phyloP scores from a whole-genome alignment of 2,329 filamentous ascomycete genomes.

The Fusarium papillatum region DNA sequence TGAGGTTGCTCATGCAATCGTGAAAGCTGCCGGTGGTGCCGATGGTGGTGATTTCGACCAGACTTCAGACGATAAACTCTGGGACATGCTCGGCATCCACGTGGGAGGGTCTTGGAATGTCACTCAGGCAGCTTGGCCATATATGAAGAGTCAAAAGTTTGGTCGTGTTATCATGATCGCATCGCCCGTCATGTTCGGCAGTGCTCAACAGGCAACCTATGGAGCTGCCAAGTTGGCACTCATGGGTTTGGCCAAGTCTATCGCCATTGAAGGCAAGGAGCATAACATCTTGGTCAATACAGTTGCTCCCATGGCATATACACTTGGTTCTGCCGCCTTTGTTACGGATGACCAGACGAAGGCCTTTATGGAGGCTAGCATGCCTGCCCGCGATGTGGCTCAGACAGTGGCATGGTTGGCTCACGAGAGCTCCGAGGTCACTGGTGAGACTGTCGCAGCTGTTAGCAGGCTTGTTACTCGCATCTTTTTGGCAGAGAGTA shows the following conservation, averaged over 20 bases:
- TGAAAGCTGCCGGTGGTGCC: not conserved
- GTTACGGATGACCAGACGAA: not conserved
- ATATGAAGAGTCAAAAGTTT: constrained; percentile 11
- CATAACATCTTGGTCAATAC: constrained; percentile 13
- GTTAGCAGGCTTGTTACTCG: not conserved
- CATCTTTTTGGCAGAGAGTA: not conserved
- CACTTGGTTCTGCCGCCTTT: not conserved
- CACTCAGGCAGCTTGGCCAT: constrained; percentile 6
- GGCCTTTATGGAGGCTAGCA: not conserved
- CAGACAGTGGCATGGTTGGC: not conserved
- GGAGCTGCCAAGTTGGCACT: constrained; percentile 6
- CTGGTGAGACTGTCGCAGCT: not conserved
- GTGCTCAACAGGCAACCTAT: constrained; percentile 6
- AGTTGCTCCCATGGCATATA: not conserved
- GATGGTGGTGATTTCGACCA: not conserved
- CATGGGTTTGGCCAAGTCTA: not conserved
- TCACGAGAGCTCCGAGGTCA: not conserved
- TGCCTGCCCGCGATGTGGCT: not conserved
- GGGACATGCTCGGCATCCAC: not conserved
- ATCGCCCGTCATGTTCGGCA: constrained; percentile 1
- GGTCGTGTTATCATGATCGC: constrained; percentile 14
- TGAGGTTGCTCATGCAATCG: not conserved
- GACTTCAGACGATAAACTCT: not conserved
- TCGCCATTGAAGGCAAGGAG: constrained; percentile 1
- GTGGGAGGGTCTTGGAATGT: constrained; percentile 2